A percentile compares a stretch with the other conserved stretches of the same genome.
These are phyloP conservation scores for Hypoxylon sp. DNA, from an alignment of 2,329 filamentous ascomycete genomes.

Conservation along the genomic window DNA sequence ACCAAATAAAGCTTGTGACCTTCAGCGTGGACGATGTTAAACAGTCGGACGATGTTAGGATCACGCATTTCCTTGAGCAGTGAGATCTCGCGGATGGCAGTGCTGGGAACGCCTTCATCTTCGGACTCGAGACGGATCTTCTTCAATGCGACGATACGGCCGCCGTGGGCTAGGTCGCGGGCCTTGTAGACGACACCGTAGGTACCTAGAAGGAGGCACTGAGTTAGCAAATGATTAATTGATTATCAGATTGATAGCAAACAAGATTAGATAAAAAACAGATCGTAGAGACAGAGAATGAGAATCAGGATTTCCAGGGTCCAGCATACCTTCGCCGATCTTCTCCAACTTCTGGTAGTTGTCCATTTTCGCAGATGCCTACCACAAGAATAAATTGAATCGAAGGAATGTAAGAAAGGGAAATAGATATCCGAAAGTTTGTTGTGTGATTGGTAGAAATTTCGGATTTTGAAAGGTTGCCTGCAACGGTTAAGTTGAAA, in stretches of 20 bases:
- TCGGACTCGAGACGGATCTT: constrained; percentile 96
- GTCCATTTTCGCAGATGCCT: constrained; percentile 73
- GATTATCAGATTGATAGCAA: constrained; percentile 4
- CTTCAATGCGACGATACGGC: constrained; percentile 92
- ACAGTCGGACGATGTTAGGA: constrained; percentile 87
- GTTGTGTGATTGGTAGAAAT: constrained; percentile 20
- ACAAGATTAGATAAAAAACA: constrained; percentile 2
- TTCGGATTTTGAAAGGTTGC: constrained; percentile 22
- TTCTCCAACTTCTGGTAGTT: constrained; percentile 98
- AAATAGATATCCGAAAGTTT: constrained; percentile 9
- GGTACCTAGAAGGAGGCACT: constrained; percentile 72
- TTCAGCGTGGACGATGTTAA: constrained; percentile 95
- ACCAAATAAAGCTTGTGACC: constrained; percentile 96
- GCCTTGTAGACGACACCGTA: constrained; percentile 98
- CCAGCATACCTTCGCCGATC: constrained; percentile 84
- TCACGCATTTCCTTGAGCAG: constrained; percentile 95
- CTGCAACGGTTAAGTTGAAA: constrained; percentile 10
- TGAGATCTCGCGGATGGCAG: constrained; percentile 94
- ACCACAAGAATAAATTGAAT: constrained; percentile 23
- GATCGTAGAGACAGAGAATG: constrained; percentile 14
- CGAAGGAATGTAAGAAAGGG: constrained; percentile 33
- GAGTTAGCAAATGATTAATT: constrained; percentile 28
- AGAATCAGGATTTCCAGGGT: constrained; percentile 18
- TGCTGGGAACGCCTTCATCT: constrained; percentile 93
- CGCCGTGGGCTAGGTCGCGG: constrained; percentile 83